These are phyloP conservation scores for Baudoinia panamericana DNA, from an alignment of 495 filamentous ascomycete genomes.

Conservation along the genomic window DNA sequence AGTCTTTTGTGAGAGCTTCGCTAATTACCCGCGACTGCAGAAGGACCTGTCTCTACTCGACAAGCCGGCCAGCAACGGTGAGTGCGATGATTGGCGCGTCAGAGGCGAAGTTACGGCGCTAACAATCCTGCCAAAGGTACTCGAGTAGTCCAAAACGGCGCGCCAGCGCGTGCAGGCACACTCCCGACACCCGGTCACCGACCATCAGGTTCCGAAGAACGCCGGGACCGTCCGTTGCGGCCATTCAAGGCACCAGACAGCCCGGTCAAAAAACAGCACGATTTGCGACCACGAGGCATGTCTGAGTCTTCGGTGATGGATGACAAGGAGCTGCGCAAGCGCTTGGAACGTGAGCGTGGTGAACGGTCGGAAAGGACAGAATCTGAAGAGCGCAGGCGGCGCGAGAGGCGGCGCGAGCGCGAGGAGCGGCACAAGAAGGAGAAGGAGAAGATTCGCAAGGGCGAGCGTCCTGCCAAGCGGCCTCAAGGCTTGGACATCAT, in stretches of 20 bases:
- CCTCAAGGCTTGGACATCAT: slow-evolving; percentile 74
- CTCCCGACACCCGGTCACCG: slow-evolving; percentile 23
- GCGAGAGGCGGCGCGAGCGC: slow-evolving; percentile 61
- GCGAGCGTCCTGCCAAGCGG: slow-evolving; percentile 35
- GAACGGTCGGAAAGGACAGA: slow-evolving; percentile 17
- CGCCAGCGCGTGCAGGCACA: slow-evolving; percentile 20
- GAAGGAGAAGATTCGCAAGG: slow-evolving; percentile 43
- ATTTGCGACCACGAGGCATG: slow-evolving; percentile 58
- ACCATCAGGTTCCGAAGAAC: slow-evolving; percentile 27
- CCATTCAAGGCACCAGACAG: slow-evolving; percentile 27
- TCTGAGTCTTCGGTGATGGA: slow-evolving; percentile 88
- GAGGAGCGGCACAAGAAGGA: slow-evolving; percentile 37
- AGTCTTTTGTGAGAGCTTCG: slow-evolving; percentile 25
- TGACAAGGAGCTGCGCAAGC: slow-evolving; percentile 27
- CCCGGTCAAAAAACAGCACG: slow-evolving; percentile 35
- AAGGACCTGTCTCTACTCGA: slow-evolving; percentile 28
- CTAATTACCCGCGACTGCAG: slow-evolving; percentile 31
- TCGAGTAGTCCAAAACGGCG: slow-evolving; percentile 6
- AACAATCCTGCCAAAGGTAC: too few relatives aligned
- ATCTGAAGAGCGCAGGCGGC: slow-evolving; percentile 45
- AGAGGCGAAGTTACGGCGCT: too few relatives aligned
- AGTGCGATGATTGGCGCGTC: too few relatives aligned
- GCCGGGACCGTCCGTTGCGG: slow-evolving; percentile 33
- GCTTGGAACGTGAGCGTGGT: slow-evolving; percentile 8
- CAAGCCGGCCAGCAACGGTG: slow-evolving; percentile 21